A percentile compares a stretch with the other conserved stretches of the same genome.
Evolutionary conservation across 257 asterid genomes (phyloP).

Genomic region (Solanum ossicruentum): DNA sequence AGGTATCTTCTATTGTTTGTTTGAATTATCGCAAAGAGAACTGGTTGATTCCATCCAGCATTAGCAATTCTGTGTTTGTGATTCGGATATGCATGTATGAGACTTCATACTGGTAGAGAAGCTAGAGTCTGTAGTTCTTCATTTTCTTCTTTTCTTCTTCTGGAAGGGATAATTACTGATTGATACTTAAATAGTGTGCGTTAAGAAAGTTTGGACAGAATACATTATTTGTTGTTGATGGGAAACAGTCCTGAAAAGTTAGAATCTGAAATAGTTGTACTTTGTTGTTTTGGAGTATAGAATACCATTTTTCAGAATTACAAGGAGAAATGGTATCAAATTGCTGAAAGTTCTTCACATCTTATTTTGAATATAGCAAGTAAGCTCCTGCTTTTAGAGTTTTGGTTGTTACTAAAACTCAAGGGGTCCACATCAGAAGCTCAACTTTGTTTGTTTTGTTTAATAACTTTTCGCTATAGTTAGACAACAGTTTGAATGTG

Average conservation of each 20-base stretch:
- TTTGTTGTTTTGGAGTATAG: background rate
- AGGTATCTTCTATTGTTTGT: conserved; percentile 23
- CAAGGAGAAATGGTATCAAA: background rate
- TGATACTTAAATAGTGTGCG: background rate
- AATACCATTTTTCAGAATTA: background rate
- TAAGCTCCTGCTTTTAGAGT: background rate
- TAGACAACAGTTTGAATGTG: background rate
- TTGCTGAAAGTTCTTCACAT: background rate
- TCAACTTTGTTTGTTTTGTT: background rate
- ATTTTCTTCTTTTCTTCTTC: background rate
- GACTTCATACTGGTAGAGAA: background rate
- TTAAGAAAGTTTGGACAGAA: background rate
- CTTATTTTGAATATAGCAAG: background rate
- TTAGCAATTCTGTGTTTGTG: background rate
- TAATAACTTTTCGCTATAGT: background rate
- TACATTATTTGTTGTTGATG: background rate
- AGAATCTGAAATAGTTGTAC: background rate
- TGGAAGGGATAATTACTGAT: background rate
- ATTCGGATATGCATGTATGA: background rate
- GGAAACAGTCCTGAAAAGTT: background rate
- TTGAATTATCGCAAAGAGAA: background rate
- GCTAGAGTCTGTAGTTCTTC: background rate
- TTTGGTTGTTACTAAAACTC: background rate
- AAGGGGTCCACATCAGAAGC: background rate
- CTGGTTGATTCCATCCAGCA: background rate